Percentiles rank a stretch among this genome's conserved stretches.
Conservation (phyloP, 2,329 filamentous ascomycete genomes). For the Beauveria sp. region DNA sequence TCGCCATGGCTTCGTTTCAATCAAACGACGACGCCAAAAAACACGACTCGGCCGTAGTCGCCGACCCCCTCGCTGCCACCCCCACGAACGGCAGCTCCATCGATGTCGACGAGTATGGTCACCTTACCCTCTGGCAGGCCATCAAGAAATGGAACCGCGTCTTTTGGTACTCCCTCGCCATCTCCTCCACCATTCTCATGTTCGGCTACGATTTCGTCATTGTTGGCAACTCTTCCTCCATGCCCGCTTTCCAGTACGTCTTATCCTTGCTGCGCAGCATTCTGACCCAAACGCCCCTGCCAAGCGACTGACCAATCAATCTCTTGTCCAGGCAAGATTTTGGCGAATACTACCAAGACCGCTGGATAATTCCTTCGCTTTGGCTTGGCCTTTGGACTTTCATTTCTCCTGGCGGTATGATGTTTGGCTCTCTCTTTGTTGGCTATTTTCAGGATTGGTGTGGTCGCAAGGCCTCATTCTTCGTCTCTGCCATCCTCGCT, state of each 20-base stretch:
- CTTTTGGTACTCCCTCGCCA: constrained; percentile 18
- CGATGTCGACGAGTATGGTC: constrained; percentile 1
- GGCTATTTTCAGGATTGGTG: constrained; percentile 32
- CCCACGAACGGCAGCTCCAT: neutral
- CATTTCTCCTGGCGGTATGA: constrained; percentile 28
- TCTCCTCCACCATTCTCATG: constrained; percentile 20
- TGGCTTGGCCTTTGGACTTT: constrained; percentile 39
- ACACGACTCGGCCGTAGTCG: neutral
- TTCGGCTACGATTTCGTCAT: constrained; percentile 24
- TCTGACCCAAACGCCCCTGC: neutral
- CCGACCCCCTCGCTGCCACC: neutral
- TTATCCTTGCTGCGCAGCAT: neutral
- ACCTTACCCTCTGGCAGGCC: constrained; percentile 16
- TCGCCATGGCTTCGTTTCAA: neutral
- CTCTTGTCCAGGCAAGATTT: constrained; percentile 22
- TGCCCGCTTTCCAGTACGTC: constrained; percentile 22
- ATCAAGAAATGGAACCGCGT: constrained; percentile 19
- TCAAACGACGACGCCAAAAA: neutral
- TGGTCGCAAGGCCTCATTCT: constrained; percentile 30
- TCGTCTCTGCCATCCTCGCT: constrained; percentile 28
- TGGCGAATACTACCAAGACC: constrained; percentile 22
- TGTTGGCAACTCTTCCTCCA: constrained; percentile 24
- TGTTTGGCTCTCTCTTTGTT: constrained; percentile 28
- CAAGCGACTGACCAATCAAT: neutral
- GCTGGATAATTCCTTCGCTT: constrained; percentile 31